Evolutionary conservation across 2,329 filamentous ascomycete species (phyloP).

Genomic region (Chalaropsis ovoidea): DNA sequence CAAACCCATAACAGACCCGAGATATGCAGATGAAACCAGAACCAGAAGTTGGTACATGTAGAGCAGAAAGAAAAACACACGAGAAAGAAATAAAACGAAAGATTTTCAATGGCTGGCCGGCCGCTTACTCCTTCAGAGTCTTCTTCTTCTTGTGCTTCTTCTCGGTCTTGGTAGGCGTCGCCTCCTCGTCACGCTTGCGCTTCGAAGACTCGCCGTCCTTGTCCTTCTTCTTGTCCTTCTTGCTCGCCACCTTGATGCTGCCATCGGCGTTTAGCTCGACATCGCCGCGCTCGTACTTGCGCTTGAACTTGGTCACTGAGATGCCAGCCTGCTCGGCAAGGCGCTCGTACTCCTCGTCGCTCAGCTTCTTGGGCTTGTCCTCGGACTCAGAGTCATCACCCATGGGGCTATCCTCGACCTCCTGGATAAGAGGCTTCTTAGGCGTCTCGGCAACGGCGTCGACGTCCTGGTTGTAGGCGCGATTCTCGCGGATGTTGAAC

Average conservation of each 20-base stretch:
- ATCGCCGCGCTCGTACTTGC: constrained; percentile 66
- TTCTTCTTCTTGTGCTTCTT: constrained; percentile 46
- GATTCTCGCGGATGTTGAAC: constrained; percentile 83
- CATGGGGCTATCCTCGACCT: constrained; percentile 35
- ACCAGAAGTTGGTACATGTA: constrained; percentile 24
- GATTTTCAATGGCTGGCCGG: neutral
- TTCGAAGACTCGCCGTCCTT: constrained; percentile 43
- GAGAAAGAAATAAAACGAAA: constrained; percentile 15
- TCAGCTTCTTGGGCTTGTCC: constrained; percentile 29
- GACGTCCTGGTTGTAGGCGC: constrained; percentile 90
- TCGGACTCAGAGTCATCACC: constrained; percentile 34
- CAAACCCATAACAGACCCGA: constrained; percentile 23
- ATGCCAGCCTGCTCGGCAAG: constrained; percentile 58
- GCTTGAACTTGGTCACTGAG: constrained; percentile 65
- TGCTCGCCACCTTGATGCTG: constrained; percentile 56
- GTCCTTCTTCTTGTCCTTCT: constrained; percentile 66
- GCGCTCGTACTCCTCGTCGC: constrained; percentile 36
- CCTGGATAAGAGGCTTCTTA: constrained; percentile 40
- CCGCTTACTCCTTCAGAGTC: constrained; percentile 26
- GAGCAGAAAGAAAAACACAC: constrained; percentile 20
- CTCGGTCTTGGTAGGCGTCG: constrained; percentile 44
- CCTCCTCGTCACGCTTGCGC: constrained; percentile 55
- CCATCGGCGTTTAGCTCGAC: constrained; percentile 57
- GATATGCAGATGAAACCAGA: constrained; percentile 26
- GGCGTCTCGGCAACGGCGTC: constrained; percentile 58